These are phyloP conservation scores for Ophiostoma novo-ulmi DNA, from an alignment of 2,329 filamentous ascomycete species.

Conservation along the genomic window DNA sequence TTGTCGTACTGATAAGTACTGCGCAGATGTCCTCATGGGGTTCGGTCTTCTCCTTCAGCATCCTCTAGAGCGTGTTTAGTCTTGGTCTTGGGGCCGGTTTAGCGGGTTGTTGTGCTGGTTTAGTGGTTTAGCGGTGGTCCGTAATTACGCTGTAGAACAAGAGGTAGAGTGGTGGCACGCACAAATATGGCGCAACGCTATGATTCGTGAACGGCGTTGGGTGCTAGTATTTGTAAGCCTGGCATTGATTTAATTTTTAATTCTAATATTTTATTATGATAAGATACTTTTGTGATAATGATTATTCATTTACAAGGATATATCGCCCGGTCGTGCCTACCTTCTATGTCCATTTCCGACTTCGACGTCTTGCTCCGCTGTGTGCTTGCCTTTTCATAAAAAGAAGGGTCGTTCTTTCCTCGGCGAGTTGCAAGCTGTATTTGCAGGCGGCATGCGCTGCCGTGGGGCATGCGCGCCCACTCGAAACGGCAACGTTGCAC, in stretches of 20 bases:
- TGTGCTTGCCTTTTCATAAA: not conserved
- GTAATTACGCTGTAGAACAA: not conserved
- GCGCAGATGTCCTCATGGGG: conserved; percentile 30
- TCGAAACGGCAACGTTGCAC: not conserved
- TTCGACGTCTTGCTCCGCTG: not conserved
- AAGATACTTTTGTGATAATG: no score
- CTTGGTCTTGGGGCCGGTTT: not conserved
- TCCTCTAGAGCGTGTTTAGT: not conserved
- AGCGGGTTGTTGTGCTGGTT: not conserved
- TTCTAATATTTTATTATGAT: not conserved
- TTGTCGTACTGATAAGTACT: conserved; percentile 30
- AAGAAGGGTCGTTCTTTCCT: not conserved
- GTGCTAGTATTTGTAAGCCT: conserved; percentile 1
- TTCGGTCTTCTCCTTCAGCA: not conserved
- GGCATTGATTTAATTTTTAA: not conserved
- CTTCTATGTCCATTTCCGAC: not conserved
- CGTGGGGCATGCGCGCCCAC: not conserved
- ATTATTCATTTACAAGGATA: no score
- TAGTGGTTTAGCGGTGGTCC: not conserved
- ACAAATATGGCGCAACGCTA: not conserved
- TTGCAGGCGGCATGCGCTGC: not conserved
- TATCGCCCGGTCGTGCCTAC: not conserved
- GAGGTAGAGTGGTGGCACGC: not conserved
- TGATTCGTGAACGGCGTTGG: not conserved
- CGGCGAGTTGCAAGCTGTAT: not conserved